These are phyloP conservation scores for Boletus edulis DNA, from an alignment of 768 basidiomycete species.

Conservation along the genomic window DNA sequence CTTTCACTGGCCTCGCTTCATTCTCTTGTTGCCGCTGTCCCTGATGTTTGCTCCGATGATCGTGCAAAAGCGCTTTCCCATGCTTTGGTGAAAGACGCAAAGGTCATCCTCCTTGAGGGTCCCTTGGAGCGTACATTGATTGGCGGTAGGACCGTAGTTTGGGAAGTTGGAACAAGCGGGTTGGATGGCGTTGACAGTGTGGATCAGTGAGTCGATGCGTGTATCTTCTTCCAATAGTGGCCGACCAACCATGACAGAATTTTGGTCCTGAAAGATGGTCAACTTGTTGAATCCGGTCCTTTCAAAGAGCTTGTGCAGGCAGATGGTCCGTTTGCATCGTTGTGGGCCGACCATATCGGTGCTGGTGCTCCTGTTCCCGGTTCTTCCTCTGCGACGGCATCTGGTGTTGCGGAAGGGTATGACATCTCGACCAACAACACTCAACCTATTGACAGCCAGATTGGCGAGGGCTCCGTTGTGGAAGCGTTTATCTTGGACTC, in stretches of 20 bases:
- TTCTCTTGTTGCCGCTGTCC: slow-evolving; percentile 84
- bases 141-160: slow-evolving; percentile 24
- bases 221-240: neutral
- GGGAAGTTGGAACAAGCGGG: slow-evolving; percentile 22
- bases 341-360: slow-evolving; percentile 88
- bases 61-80: slow-evolving; percentile 25
- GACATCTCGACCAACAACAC: slow-evolving; percentile 23
- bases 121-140: slow-evolving; percentile 18
- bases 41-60: slow-evolving; percentile 57
- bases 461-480: slow-evolving; percentile 21
- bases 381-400: slow-evolving; percentile 25
- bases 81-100: slow-evolving; percentile 23
- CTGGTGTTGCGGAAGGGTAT: slow-evolving; percentile 25
- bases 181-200: slow-evolving; percentile 52
- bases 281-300: slow-evolving; percentile 78
- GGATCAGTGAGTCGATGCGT: slow-evolving; percentile 47
- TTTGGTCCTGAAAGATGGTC: slow-evolving; percentile 87
- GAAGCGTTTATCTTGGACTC: slow-evolving; percentile 10
- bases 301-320: slow-evolving; percentile 74
- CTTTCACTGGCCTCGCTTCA: slow-evolving; percentile 81
- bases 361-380: slow-evolving; percentile 44
- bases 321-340: slow-evolving; percentile 72
- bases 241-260: slow-evolving; percentile 49
- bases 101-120: slow-evolving; percentile 27
- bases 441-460: slow-evolving; percentile 8